Percentiles rank a stretch among this genome's conserved stretches.
These are phyloP conservation scores for Calonectria pseudoreteaudii DNA, from an alignment of 2,329 filamentous ascomycete species.

Conservation along the genomic window DNA sequence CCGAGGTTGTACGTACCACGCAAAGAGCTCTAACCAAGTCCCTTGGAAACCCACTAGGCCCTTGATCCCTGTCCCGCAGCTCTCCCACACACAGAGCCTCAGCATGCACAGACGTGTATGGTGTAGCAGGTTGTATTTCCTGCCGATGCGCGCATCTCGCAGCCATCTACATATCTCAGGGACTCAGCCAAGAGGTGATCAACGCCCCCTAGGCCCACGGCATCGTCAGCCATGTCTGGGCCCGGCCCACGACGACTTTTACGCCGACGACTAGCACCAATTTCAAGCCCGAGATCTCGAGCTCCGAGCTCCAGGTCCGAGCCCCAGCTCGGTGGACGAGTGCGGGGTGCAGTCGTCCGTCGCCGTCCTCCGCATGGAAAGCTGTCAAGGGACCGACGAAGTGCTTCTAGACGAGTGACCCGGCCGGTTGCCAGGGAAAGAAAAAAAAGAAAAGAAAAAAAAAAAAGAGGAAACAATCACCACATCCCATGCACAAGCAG, in stretches of 20 bases:
- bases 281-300: slow-evolving; percentile 28
- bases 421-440: slow-evolving; percentile 21
- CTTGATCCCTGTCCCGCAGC: slow-evolving; percentile 35
- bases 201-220: slow-evolving; percentile 15
- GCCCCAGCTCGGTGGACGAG: slow-evolving; percentile 29
- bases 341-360: slow-evolving; percentile 38
- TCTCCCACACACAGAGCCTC: slow-evolving; percentile 42
- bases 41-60: slow-evolving; percentile 18
- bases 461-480: not conserved
- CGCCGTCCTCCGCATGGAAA: slow-evolving; percentile 4
- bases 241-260: slow-evolving; percentile 1
- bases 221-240: slow-evolving; percentile 3
- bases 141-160: slow-evolving; percentile 31
- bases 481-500: not conserved
- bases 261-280: slow-evolving; percentile 29
- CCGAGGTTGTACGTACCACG: slow-evolving; percentile 40
- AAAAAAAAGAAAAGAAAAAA: not conserved
- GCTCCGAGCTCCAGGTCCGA: slow-evolving; percentile 35
- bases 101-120: slow-evolving; percentile 23
- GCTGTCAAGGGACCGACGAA: not conserved
- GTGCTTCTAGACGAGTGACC: slow-evolving; percentile 26
- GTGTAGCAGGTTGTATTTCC: slow-evolving; percentile 13
- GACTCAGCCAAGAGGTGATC: slow-evolving; percentile 22
- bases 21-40: slow-evolving; percentile 2
- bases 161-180: slow-evolving; percentile 28